These are phyloP conservation scores for Apiospora sp. DNA, from an alignment of 2,329 filamentous ascomycete species.

Conservation along the genomic window DNA sequence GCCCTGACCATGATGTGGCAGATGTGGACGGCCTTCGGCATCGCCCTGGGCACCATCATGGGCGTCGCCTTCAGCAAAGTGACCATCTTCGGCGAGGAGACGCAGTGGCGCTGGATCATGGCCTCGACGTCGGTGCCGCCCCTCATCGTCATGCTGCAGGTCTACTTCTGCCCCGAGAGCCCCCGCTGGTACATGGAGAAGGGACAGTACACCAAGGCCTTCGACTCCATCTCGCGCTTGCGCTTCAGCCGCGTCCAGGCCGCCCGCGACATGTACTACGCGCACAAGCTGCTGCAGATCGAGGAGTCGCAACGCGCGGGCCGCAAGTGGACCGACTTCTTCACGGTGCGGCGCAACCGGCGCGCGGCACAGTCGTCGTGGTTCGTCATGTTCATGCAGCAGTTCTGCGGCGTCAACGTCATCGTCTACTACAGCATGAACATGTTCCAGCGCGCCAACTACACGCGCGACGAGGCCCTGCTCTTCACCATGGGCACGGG, in stretches of 20 bases:
- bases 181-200: constrained; percentile 74
- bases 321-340: constrained; percentile 50
- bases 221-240: constrained; percentile 61
- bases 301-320: constrained; percentile 42
- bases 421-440: constrained; percentile 58
- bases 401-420: constrained; percentile 45
- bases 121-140: constrained; percentile 72
- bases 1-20: constrained; percentile 64
- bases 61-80: constrained; percentile 68
- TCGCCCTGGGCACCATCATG: constrained; percentile 71
- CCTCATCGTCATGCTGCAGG: constrained; percentile 62
- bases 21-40: constrained; percentile 65
- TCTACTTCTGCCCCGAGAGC: constrained; percentile 71
- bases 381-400: constrained; percentile 71
- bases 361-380: constrained; percentile 72
- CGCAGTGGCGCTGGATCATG: constrained; percentile 70
- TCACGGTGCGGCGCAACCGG: constrained; percentile 64
- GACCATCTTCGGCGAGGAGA: constrained; percentile 49
- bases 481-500: constrained; percentile 56
- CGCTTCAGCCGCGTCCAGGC: constrained; percentile 67
- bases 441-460: constrained; percentile 54
- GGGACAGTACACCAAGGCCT: constrained; percentile 61
- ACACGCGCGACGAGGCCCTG: constrained; percentile 47
- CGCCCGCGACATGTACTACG: constrained; percentile 67
- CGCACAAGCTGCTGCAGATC: constrained; percentile 52